Conservation (phyloP, 1,284 basidiomycete species). For the Bjerkandera adusta region DNA sequence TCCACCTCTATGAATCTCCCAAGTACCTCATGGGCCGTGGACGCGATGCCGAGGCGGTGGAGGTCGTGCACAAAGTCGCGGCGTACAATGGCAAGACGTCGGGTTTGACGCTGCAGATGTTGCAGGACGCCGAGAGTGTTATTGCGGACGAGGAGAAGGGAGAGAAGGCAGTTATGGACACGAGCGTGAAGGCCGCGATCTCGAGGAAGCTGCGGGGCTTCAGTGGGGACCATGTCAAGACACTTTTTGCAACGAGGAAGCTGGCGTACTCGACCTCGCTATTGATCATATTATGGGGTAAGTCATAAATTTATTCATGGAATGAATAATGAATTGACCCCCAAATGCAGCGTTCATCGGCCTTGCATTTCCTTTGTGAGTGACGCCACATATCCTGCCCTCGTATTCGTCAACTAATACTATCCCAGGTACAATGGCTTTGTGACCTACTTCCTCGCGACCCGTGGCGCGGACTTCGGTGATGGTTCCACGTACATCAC, state of each 20-base stretch:
- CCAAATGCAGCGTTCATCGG: conserved; percentile 60
- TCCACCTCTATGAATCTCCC: conserved; percentile 74
- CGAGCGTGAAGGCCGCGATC: conserved; percentile 22
- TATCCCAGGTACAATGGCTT: conserved; percentile 55
- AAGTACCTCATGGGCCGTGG: conserved; percentile 77
- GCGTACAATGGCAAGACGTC: conserved; percentile 58
- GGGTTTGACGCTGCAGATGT: conserved; percentile 46
- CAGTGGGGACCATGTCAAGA: conserved; percentile 45
- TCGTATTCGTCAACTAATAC: not conserved
- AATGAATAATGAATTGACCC: not conserved
- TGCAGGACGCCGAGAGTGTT: conserved; percentile 23
- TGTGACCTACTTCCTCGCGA: conserved; percentile 56
- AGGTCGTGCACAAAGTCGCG: conserved; percentile 67
- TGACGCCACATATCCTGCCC: conserved; percentile 5
- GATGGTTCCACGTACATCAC: conserved; percentile 62
- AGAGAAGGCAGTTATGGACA: conserved; percentile 28
- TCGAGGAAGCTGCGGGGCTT: conserved; percentile 43
- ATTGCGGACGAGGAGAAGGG: not conserved
- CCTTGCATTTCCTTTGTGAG: conserved; percentile 68
- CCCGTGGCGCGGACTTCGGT: conserved; percentile 60
- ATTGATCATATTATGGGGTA: conserved; percentile 62
- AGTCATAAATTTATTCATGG: conserved; percentile 14
- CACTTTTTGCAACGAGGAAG: conserved; percentile 62
- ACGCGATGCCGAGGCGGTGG: conserved; percentile 68
- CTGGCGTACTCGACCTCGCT: conserved; percentile 61